Percentiles rank a stretch among this genome's conserved stretches.
phyloP scores from a whole-genome alignment of 2,329 filamentous ascomycete species.

The Pyrenochaeta sp. region DNA sequence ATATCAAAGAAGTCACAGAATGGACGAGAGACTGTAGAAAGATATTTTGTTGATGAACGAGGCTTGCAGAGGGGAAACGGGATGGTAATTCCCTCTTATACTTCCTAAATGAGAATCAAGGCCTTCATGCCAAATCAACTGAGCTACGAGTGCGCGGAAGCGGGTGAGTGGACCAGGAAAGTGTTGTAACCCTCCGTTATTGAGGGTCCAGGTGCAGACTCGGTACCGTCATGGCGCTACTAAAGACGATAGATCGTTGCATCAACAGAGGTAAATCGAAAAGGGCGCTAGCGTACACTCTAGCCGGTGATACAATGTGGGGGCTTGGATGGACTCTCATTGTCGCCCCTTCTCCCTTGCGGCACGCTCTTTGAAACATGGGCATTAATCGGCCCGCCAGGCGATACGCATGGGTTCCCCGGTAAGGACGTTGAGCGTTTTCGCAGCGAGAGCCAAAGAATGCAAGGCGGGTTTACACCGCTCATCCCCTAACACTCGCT shows the following conservation, averaged over 20 bases:
- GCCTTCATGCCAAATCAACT: conserved; percentile 7
- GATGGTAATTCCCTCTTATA: conserved; percentile 3
- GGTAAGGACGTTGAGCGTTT: conserved; percentile 17
- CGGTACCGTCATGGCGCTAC: not conserved
- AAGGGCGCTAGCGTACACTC: not conserved
- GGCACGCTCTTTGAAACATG: conserved; percentile 18
- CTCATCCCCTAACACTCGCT: conserved; percentile 31
- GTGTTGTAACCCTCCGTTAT: conserved; percentile 7
- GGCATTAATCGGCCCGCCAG: not conserved
- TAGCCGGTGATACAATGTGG: conserved; percentile 1
- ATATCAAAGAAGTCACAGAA: not conserved
- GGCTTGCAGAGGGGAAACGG: not conserved
- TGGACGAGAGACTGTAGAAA: not conserved
- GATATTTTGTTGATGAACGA: not conserved
- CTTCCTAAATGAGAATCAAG: not conserved
- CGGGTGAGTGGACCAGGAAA: conserved; percentile 2
- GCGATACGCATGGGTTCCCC: conserved; percentile 17
- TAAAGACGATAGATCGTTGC: not conserved
- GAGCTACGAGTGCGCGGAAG: conserved; percentile 12
- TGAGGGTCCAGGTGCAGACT: conserved; percentile 7
- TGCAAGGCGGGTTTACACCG: conserved; percentile 22
- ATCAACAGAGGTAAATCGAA: not conserved
- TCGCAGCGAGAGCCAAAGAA: conserved; percentile 15
- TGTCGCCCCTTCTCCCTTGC: conserved; percentile 19
- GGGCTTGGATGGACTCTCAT: not conserved